Evolutionary conservation across 2,329 filamentous ascomycete genomes (phyloP), one percentile per base, ranked within the genome.

Genomic region (Epichloe typhina): DNA sequence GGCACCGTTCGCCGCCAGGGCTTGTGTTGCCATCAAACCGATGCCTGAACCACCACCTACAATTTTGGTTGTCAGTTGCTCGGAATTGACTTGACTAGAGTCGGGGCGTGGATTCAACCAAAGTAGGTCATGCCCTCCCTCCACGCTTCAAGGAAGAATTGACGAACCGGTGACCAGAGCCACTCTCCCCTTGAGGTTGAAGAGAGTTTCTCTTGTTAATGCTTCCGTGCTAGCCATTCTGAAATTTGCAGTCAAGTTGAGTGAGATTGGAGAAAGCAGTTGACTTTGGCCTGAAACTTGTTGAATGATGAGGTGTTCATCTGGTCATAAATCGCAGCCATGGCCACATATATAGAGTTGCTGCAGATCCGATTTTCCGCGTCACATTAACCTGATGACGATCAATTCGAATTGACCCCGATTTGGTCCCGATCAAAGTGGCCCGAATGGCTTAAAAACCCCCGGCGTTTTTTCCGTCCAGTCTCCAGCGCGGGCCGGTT

Each of bases 11-110:
- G 72, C 68, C 0, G 84, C 77, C 50, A 84, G 80, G 6, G 82
- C 77, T 57, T 84, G 78, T 2, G 79, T 77, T 42, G 81, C 80
- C 82, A 86, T 86, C 50, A 82, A 73, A 4, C 82, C 82, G 49
- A 86, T 83, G 26, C 81, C 82, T 51, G 82, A 77, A 35, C 76
- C 76, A 41, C 76, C 73, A 23, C 72, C 70, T 71, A 8, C 0
- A 15, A 13, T 48, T 23, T 4, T 1, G 21, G 13, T 19, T 48
- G 19, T 33, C 8, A 42, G 39, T 13, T 42, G 7, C 11, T 12
- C 15, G 19, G 40, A 21, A 5, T 19, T 41, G 12, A 11, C 19
- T 42, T 13, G n/a, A 13, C 3, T 19, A 5, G 26, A 9, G 8
- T 9, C 26, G 9, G 8, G 26, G 3, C 26, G 9, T 31, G 26